Percentiles rank a stretch among this genome's conserved stretches.
Conservation (phyloP, 768 basidiomycete species). For the Tulasnella sp. region DNA sequence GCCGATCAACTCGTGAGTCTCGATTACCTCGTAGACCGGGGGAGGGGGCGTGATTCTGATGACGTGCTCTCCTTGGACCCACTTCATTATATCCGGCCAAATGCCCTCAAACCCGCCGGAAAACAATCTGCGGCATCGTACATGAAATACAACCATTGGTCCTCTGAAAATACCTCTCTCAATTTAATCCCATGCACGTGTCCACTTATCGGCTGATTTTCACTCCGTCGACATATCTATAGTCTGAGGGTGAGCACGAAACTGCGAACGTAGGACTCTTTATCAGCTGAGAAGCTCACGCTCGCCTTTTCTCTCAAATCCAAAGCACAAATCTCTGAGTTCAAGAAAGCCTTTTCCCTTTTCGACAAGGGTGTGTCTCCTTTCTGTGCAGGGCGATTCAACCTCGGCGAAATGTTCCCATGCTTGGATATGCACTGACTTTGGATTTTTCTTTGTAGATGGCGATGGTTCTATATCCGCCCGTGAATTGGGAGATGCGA, state of each 20-base stretch:
- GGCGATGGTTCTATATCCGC: constrained; percentile 92
- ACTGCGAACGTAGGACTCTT: not conserved
- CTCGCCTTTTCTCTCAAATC: not conserved
- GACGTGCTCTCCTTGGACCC: not conserved
- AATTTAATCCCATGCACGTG: not conserved
- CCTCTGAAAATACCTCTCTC: not conserved
- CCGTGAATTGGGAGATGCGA: constrained; percentile 85
- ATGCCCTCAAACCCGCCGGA: constrained; percentile 7
- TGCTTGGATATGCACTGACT: not conserved
- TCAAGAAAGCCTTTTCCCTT: constrained; percentile 98
- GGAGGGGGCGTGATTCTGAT: not conserved
- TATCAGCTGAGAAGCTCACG: not conserved
- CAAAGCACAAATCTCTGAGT: constrained; percentile 90
- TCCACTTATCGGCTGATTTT: not conserved
- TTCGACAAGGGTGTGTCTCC: constrained; percentile 81
- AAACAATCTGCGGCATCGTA: not conserved
- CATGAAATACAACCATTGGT: not conserved
- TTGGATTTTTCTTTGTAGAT: constrained; percentile 46
- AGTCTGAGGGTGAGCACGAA: constrained; percentile 40
- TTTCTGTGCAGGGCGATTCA: not conserved
- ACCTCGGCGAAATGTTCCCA: not conserved
- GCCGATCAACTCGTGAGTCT: constrained; percentile 54
- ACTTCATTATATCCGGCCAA: constrained; percentile 12
- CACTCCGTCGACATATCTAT: not conserved
- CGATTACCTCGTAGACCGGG: not conserved